Base-by-base conservation (phyloP, 2,329 filamentous ascomycete genomes). In the Parastagonospora nodorum region DNA sequence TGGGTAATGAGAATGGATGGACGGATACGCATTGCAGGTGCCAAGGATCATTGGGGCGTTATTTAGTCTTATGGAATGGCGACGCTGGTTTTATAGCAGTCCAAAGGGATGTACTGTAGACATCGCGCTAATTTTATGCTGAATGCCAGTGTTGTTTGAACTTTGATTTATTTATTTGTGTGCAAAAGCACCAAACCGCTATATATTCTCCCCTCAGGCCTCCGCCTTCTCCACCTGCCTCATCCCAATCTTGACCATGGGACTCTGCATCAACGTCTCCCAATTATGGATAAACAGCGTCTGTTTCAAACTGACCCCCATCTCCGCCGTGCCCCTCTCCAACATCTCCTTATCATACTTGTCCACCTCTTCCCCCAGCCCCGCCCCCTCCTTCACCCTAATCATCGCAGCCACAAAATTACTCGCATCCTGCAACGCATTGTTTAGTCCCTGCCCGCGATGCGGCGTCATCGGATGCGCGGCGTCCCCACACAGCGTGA, bases 231-330 rank as follows among this genome's bases (percentile, higher is more conserved):
- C 38, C 39, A 10, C 43, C 31, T 42, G 28, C 30, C 19, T 33
- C 38, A 36, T 55, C 33, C 64, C 62, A 49, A 64, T 60, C 54
- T 65, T 64, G 8, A 64, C 54, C 58, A 66, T 66, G 2, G 61
- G 64, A 50, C 63, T 66, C 46, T 55, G 48, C 61, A 62, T 66
- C 45, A 66, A 38, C 36, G 57, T 66, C 7, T 62, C 58, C 64
- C 63, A 65, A 32, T 80, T 72, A 61, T 81, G 78, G 31, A 81
- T 55, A 73, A 80, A 78, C 48, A 68, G 61, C 10, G 74, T 76
- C 55, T 80, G 80, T 49, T 71, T 64, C 19, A 75, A 69, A 27
- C 75, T 78, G 6, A 75, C 58, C 15, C 69, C 61, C 45, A 80
- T 77, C 58, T 82, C 78, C 29, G 74, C 73, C 8, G 73, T 74